Conservation (phyloP, 768 basidiomycete genomes). For the Leccinellum albellum region DNA sequence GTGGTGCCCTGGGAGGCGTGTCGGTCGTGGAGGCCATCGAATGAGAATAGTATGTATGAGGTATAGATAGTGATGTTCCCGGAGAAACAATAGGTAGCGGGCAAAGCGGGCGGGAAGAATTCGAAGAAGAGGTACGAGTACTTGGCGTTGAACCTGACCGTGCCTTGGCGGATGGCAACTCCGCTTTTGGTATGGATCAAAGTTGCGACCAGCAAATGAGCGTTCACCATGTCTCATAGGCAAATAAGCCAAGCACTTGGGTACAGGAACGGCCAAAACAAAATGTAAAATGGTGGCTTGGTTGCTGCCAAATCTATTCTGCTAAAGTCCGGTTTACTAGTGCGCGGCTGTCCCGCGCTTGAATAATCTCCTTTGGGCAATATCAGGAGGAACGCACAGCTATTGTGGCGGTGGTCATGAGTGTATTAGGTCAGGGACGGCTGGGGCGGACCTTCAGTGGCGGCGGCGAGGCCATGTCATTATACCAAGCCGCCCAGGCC, state of each 20-base stretch:
- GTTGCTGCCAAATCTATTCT: background rate
- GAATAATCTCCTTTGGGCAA: too few species aligned
- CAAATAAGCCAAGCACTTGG: too few species aligned
- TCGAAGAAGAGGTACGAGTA: conserved; percentile 4
- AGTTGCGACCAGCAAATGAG: background rate
- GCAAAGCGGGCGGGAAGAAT: conserved; percentile 9
- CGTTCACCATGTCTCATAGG: too few species aligned
- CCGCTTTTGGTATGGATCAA: background rate
- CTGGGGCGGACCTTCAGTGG: background rate
- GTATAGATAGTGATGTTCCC: conserved; percentile 13
- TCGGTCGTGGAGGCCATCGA: conserved; percentile 33
- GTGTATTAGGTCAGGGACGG: background rate
- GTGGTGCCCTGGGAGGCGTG: conserved; percentile 66
- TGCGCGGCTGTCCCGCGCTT: background rate
- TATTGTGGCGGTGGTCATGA: too few species aligned
- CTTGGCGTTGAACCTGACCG: background rate
- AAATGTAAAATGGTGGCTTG: too few species aligned
- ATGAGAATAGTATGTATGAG: conserved; percentile 15
- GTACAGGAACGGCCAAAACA: too few species aligned
- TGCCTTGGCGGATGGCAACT: background rate
- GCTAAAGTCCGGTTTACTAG: background rate
- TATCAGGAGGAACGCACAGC: too few species aligned
- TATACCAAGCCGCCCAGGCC: too few species aligned
- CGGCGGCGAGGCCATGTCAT: too few species aligned
- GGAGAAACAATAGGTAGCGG: background rate